phyloP scores from a whole-genome alignment of 192 early-diverging fungal species.

The Coemansia sp. region DNA sequence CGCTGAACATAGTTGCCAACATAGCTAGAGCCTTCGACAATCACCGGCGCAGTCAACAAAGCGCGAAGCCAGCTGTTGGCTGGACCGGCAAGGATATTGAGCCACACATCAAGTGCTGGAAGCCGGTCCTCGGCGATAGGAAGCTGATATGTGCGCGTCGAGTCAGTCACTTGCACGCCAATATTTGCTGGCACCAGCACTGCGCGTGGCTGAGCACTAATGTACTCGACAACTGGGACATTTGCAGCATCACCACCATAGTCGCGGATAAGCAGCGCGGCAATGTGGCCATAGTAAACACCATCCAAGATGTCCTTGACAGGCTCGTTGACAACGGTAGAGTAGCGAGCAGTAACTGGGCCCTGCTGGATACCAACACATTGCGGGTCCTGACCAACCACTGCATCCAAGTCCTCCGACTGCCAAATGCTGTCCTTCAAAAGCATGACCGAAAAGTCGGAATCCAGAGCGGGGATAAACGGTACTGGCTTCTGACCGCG shows the following conservation, averaged over 20 bases:
- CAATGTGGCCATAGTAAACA: slow-evolving; percentile 82
- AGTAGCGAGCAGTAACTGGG: slow-evolving; percentile 77
- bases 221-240: slow-evolving; percentile 79
- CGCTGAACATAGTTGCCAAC: slow-evolving; percentile 63
- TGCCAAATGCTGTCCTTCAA: slow-evolving; percentile 94
- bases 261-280: slow-evolving; percentile 70
- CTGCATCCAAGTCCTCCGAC: slow-evolving; percentile 83
- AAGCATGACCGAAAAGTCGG: slow-evolving; percentile 89
- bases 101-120: slow-evolving; percentile 54
- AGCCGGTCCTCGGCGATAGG: slow-evolving; percentile 4
- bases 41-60: slow-evolving; percentile 68
- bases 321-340: slow-evolving; percentile 78
- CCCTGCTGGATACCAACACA: slow-evolving; percentile 88
- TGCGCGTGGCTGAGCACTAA: slow-evolving; percentile 28
- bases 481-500: slow-evolving; percentile 84
- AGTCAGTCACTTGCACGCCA: not conserved
- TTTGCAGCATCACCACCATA: slow-evolving; percentile 61
- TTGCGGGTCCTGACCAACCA: slow-evolving; percentile 83
- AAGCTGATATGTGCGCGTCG: slow-evolving; percentile 2
- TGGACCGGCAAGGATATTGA: slow-evolving; percentile 69
- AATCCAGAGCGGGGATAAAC: slow-evolving; percentile 89
- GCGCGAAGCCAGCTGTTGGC: slow-evolving; percentile 81
- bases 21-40: slow-evolving; percentile 75
- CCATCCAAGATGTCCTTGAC: slow-evolving; percentile 86
- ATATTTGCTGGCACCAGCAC: not conserved